These are phyloP conservation scores for Phaeosphaeria sp. DNA, from an alignment of 2,329 filamentous ascomycete species.

Conservation along the genomic window DNA sequence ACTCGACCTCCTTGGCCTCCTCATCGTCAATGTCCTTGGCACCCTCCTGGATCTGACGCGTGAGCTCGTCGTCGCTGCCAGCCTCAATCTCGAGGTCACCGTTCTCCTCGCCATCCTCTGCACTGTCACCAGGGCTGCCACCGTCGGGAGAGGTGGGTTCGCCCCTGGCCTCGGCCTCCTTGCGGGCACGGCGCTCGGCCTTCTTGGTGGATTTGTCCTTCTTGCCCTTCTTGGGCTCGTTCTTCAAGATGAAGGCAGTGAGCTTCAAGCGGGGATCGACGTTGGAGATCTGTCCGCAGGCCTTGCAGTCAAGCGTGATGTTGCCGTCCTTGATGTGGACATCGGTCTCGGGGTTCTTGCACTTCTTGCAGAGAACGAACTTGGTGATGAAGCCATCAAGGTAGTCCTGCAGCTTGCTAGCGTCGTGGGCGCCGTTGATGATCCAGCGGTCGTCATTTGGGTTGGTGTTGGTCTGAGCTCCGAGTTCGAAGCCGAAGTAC, in stretches of 20 bases:
- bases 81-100: conserved; percentile 72
- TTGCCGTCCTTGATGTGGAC: conserved; percentile 92
- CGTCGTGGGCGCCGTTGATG: conserved; percentile 98
- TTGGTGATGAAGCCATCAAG: conserved; percentile 98
- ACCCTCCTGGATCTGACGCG: conserved; percentile 72
- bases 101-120: conserved; percentile 68
- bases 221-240: conserved; percentile 90
- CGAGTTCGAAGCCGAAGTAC: conserved; percentile 99
- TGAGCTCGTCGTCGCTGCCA: conserved; percentile 90
- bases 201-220: conserved; percentile 97
- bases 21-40: conserved; percentile 76
- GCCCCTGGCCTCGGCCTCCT: conserved; percentile 68
- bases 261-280: conserved; percentile 95
- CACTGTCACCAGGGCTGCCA: conserved; percentile 71
- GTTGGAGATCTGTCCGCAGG: conserved; percentile 90
- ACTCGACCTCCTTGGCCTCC: conserved; percentile 83
- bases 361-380: conserved; percentile 99
- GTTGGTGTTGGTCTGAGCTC: conserved; percentile 97
- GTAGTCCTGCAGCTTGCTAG: conserved; percentile 94
- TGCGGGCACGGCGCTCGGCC: conserved; percentile 83
- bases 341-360: conserved; percentile 99
- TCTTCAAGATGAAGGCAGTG: conserved; percentile 96
- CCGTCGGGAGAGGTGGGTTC: conserved; percentile 60
- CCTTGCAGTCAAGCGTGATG: conserved; percentile 97
- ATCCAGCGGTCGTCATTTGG: conserved; percentile 99